These are phyloP conservation scores for Lyophyllum semitale DNA, from an alignment of 768 basidiomycete species.

Conservation along the genomic window DNA sequence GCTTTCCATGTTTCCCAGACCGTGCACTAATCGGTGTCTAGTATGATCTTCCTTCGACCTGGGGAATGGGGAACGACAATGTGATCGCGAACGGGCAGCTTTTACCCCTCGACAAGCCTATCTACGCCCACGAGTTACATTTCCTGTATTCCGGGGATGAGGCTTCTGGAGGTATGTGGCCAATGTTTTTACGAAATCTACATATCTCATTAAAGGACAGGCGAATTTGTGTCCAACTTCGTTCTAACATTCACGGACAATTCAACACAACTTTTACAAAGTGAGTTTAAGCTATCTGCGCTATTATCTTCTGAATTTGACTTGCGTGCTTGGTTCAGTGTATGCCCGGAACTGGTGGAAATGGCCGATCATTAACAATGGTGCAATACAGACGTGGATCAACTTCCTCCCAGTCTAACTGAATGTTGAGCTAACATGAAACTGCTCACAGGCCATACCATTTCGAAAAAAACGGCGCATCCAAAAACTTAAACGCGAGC, in stretches of 20 bases:
- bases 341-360: constrained; percentile 48
- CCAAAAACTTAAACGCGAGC: constrained; percentile 41
- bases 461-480: constrained; percentile 34
- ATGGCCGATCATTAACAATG: constrained; percentile 40
- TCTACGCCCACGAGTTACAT: constrained; percentile 47
- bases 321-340: constrained; percentile 26
- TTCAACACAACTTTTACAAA: constrained; percentile 31
- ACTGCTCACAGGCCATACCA: constrained; percentile 42
- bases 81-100: constrained; percentile 44
- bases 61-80: constrained; percentile 47
- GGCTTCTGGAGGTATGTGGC: constrained; percentile 27
- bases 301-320: not conserved
- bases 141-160: constrained; percentile 49
- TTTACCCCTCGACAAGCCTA: constrained; percentile 30
- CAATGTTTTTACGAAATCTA: not conserved
- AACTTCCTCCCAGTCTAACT: not conserved
- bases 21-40: constrained; percentile 20
- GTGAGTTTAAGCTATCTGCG: constrained; percentile 28
- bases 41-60: constrained; percentile 43
- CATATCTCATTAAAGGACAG: not conserved
- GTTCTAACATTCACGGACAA: constrained; percentile 37
- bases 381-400: constrained; percentile 44
- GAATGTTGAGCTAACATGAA: not conserved
- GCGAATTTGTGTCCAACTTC: constrained; percentile 35
- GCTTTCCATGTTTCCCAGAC: too few relatives aligned